These are phyloP conservation scores for Gymnopus androsaceus DNA, from an alignment of 1,284 basidiomycete species.

Conservation along the genomic window DNA sequence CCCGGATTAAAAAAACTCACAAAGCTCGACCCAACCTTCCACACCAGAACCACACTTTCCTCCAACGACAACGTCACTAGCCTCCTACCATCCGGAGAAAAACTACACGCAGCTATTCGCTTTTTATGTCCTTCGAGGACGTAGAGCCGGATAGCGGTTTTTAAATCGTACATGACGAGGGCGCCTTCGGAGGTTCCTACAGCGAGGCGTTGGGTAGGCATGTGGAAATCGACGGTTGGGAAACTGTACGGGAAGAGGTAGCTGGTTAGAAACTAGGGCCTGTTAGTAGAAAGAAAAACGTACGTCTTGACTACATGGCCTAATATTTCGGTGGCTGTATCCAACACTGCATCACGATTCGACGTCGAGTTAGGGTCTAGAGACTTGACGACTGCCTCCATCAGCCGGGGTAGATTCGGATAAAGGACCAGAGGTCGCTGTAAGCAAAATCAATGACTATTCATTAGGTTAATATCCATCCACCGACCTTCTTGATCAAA, in stretches of 20 bases:
- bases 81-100: conserved; percentile 90
- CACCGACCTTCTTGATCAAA: conserved; percentile 88
- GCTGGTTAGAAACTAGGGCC: neutral
- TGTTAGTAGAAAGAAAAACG: conserved; percentile 28
- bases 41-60: conserved; percentile 80
- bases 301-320: conserved; percentile 89
- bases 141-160: conserved; percentile 92
- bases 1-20: conserved; percentile 90
- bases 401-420: conserved; percentile 82
- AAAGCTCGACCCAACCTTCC: conserved; percentile 89
- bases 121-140: conserved; percentile 91
- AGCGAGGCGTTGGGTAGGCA: conserved; percentile 81
- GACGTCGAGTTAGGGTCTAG: conserved; percentile 88
- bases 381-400: conserved; percentile 96
- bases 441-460: neutral
- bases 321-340: conserved; percentile 91
- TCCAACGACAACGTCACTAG: conserved; percentile 87
- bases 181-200: conserved; percentile 95
- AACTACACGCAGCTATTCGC: conserved; percentile 78
- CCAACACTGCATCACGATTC: conserved; percentile 84
- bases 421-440: conserved; percentile 87
- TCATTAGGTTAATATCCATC: neutral
- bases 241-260: conserved; percentile 54
- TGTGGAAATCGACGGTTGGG: conserved; percentile 90
- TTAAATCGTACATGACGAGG: conserved; percentile 95